Base-by-base conservation (phyloP, 306 rosid species). In the Vigna trinervia region DNA sequence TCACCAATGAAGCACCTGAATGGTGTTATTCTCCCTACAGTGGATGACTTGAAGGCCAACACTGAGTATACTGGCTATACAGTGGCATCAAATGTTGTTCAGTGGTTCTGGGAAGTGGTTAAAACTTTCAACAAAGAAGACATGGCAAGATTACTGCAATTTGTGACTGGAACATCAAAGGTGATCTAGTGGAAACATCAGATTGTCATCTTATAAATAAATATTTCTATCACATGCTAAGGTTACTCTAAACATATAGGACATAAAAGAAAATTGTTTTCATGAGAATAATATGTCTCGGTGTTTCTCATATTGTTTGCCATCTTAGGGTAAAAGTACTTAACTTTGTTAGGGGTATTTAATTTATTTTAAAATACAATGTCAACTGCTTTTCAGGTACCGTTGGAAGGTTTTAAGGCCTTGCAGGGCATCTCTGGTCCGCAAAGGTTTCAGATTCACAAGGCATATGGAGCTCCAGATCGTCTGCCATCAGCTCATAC, bases 111-210 rank as follows among this genome's bases (percentile, higher is more conserved):
- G 99, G 99, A 93, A 81, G 98, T 88, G 62, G 97, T 96, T 61
- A 91, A 86, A 80, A 60, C 89, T 75, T 93, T 96, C 74, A 90
- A 86, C 85, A 96, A 96, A 86, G 99, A 96, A 89, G 99, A 96
- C 85, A 96, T 92, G 99, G 99, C 99, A 26, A 89, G 97, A 84
- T 89, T 96, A 46, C 89, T 96, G 89, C 99, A 96, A 80, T 96
- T 96, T 83, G 99, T 96, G 80, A 96, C 99, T 53, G 99, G 99
- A 82, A 96, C 99, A 70, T 96, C 99, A 5, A 96, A 96, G 99
- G 99, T 95, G 85, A 76, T 69, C 53, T 50, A 19, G 11, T 76
- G 67, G 70, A 57, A 73, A 57, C 47, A 36, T 81, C 19, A 61
- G 71, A 50, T 60, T 60, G 11, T 59, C 28, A 12, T 74, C 45